These are phyloP conservation scores for Cyberlindnera suaveolens DNA, from an alignment of 805 yeast genomes.

Conservation along the genomic window DNA sequence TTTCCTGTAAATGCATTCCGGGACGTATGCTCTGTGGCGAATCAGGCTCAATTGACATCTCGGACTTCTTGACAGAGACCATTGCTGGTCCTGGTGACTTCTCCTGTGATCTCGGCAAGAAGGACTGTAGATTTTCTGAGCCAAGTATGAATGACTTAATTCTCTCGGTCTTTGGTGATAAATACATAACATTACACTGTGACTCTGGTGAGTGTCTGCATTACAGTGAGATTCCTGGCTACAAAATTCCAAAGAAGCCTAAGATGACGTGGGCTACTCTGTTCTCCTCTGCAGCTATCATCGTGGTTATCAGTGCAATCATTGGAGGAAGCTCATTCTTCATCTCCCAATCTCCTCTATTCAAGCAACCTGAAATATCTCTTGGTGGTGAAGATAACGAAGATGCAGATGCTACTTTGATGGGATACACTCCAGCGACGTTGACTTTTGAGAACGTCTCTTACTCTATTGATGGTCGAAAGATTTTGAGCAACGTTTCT, in stretches of 20 bases:
- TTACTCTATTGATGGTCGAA: constrained; percentile 48
- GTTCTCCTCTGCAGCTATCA: constrained; percentile 38
- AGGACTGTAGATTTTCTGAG: constrained; percentile 76
- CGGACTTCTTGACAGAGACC: constrained; percentile 86
- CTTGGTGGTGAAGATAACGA: constrained; percentile 22
- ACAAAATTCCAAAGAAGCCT: constrained; percentile 51
- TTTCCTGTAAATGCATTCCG: constrained; percentile 86
- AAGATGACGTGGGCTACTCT: constrained; percentile 40
- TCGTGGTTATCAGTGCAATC: constrained; percentile 33
- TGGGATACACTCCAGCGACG: constrained; percentile 57
- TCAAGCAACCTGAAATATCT: constrained; percentile 28
- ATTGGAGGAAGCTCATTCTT: constrained; percentile 36
- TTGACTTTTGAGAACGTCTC: constrained; percentile 70
- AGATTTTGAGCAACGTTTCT: constrained; percentile 55
- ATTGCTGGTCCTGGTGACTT: constrained; percentile 93
- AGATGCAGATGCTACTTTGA: constrained; percentile 34
- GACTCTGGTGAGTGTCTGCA: constrained; percentile 88
- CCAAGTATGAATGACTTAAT: constrained; percentile 95
- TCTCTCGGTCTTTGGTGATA: constrained; percentile 90
- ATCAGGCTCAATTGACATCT: constrained; percentile 87
- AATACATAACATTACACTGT: constrained; percentile 76
- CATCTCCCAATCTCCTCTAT: constrained; percentile 57
- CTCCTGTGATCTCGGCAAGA: constrained; percentile 59
- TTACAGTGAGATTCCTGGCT: constrained; percentile 89
- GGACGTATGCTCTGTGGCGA: constrained; percentile 93